These are phyloP conservation scores for Coemansia pectinata DNA, from an alignment of 192 early-diverging fungal genomes.

Conservation along the genomic window DNA sequence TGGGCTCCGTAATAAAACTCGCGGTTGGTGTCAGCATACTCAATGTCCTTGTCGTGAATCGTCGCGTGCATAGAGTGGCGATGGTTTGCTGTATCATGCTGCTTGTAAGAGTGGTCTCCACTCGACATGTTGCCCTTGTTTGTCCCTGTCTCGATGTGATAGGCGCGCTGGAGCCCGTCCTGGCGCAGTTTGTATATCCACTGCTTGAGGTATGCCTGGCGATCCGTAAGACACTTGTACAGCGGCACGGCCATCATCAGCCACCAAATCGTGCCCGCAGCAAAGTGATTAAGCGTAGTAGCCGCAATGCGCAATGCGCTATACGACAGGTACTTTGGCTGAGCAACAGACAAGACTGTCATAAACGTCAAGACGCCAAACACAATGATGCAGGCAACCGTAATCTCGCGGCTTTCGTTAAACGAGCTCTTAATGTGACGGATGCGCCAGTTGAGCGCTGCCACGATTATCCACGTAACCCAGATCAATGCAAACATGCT, in stretches of 20 bases:
- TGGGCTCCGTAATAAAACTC: not conserved
- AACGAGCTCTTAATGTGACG: constrained; percentile 53
- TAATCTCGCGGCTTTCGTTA: constrained; percentile 49
- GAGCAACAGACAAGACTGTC: constrained; percentile 10
- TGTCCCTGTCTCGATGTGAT: constrained; percentile 13
- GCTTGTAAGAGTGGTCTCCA: not conserved
- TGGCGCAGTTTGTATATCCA: constrained; percentile 34
- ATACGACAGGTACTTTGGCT: constrained; percentile 21
- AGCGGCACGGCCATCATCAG: constrained; percentile 41
- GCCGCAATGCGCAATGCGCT: constrained; percentile 22
- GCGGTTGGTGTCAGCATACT: not conserved
- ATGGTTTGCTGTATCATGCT: not conserved
- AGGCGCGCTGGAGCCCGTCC: constrained; percentile 37
- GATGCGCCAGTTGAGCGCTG: constrained; percentile 36
- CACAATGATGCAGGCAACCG: constrained; percentile 23
- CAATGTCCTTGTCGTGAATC: not conserved
- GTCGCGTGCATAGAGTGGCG: not conserved
- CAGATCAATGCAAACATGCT: constrained; percentile 39
- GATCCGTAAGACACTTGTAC: constrained; percentile 26
- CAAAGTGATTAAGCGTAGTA: constrained; percentile 37
- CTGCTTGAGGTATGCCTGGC: constrained; percentile 18
- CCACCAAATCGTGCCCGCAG: constrained; percentile 44
- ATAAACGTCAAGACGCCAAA: constrained; percentile 35
- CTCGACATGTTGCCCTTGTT: constrained; percentile 2
- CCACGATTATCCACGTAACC: constrained; percentile 37